Evolutionary conservation across 225 moss, liverwort and hornwort species (phyloP), one percentile per base, ranked within the genome.

Genomic region (Climacium dendroides): DNA sequence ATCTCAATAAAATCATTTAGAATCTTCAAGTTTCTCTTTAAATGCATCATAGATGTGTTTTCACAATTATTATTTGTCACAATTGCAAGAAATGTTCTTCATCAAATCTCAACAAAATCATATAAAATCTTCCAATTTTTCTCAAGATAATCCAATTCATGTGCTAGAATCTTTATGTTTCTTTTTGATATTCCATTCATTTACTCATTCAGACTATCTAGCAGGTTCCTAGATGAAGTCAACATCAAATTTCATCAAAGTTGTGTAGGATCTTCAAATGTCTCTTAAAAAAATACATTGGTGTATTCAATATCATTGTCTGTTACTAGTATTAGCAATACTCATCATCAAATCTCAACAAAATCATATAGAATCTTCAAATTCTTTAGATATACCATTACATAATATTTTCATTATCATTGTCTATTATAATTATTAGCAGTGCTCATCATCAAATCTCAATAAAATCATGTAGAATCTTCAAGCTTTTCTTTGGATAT

Each of bases 301-400:
- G 18, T 25, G 59, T 59, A 9, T 1, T 59, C 59, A 25, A 25
- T 59, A 60, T 28, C 3, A 28, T 1, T 61, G 15, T 22, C 0
- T 67, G 1, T 37, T 3, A 23, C 2, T 3, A 13, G 7, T 67
- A 4, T 2, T 67, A n/a, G 37, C 0, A 11, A 1, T 12, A 0
- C 0, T 37, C 22, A 22, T 4, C 22, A 22, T 66, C 22, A 37
- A 39, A 69, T 67, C 5, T 43, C 43, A 71, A 26, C 9, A 71
- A 43, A 43, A 26, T 43, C 2, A 6, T 9, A 0, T 71, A 5
- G 9, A 26, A 26, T 39, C 8, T 70, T 70, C 2, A 70, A 70
- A 4, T 25, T n/a, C n/a, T n/a, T n/a, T n/a, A n/a, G n/a, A n/a
- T n/a, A n/a, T n/a, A n/a, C n/a, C n/a, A n/a, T n/a, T n/a, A n/a